Evolutionary conservation across 129 eudicot species (phyloP).

Genomic region (Flaveria brownii): DNA sequence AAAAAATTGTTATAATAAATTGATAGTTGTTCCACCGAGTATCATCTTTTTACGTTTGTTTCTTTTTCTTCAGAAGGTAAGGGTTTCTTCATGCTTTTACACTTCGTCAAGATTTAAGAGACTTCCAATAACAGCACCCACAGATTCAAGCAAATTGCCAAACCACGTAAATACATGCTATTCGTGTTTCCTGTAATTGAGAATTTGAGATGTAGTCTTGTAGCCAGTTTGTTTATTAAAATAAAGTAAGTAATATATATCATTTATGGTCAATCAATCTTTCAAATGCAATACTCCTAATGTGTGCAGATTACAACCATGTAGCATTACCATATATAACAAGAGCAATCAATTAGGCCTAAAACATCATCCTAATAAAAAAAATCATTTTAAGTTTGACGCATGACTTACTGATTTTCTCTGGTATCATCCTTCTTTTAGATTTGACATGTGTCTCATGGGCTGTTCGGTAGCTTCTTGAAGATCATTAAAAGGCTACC

Average conservation of each 20-base stretch:
- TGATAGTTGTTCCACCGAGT: background rate
- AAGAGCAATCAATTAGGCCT: background rate
- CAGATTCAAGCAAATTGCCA: background rate
- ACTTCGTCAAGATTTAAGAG: background rate
- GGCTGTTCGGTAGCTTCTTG: too few relatives aligned
- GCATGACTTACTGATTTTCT: background rate
- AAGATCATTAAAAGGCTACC: too few relatives aligned
- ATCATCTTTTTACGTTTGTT: background rate
- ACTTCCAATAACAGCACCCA: background rate
- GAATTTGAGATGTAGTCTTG: background rate
- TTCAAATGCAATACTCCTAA: background rate
- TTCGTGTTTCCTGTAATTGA: background rate
- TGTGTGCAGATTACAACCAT: background rate
- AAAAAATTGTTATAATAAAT: background rate
- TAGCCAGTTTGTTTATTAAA: background rate
- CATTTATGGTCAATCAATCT: background rate
- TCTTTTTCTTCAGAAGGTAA: background rate
- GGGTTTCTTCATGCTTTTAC: conserved; percentile 1
- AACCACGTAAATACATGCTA: background rate
- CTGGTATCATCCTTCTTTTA: background rate
- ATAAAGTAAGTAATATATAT: background rate
- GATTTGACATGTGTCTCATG: background rate
- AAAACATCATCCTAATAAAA: background rate
- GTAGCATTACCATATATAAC: background rate
- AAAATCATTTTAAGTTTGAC: background rate